Percentiles rank a stretch among this genome's conserved stretches.
Conservation (phyloP, 345 rosid genomes). For the Pistacia vera region DNA sequence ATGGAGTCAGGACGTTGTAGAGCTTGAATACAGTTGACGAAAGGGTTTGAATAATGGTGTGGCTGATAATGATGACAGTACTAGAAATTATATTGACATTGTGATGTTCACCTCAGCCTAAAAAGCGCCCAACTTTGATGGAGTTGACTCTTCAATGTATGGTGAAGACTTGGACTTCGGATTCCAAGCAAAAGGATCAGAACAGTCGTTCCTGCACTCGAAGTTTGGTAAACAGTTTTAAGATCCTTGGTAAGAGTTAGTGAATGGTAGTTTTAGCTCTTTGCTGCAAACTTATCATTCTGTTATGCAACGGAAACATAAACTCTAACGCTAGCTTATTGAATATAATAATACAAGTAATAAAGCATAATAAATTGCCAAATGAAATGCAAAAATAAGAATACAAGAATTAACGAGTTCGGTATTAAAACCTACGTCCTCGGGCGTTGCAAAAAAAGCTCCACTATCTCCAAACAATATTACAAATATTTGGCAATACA, state of each 20-base stretch:
- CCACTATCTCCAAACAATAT: no score
- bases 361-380: no score
- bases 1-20: constrained; percentile 80
- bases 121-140: constrained; percentile 37
- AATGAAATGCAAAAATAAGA: no score
- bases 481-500: no score
- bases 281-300: neutral
- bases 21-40: constrained; percentile 48
- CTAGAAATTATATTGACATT: constrained; percentile 35
- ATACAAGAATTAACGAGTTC: no score
- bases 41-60: constrained; percentile 13
- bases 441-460: no score
- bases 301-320: no score
- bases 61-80: constrained; percentile 16
- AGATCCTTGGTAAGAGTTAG: constrained; percentile 46
- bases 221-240: constrained; percentile 26
- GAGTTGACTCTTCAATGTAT: constrained; percentile 63
- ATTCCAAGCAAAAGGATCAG: constrained; percentile 23
- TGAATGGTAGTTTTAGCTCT: no score
- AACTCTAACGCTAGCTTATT: no score
- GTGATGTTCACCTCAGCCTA: constrained; percentile 50
- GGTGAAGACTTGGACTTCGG: constrained; percentile 36
- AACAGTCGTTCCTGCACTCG: constrained; percentile 9
- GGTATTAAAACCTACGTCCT: no score
- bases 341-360: no score